Conservation (phyloP, 1,139 yeast genomes). For the Zygosaccharomyces sapae region DNA sequence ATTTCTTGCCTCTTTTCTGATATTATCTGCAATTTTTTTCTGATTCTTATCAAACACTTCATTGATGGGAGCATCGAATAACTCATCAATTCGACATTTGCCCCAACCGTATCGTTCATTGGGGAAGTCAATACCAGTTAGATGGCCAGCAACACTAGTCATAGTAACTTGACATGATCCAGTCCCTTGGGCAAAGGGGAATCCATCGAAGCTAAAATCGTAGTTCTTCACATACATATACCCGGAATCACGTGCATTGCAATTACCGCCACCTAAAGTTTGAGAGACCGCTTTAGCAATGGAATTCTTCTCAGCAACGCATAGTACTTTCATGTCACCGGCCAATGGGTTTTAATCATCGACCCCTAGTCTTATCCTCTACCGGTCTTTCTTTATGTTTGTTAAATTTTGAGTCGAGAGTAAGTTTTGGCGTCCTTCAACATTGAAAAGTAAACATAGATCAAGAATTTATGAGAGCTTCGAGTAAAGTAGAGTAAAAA, state of each 20-base stretch:
- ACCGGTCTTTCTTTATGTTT: neutral
- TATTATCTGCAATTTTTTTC: conserved; percentile 59
- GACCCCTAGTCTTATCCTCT: conserved; percentile 1
- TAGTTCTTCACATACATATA: conserved; percentile 74
- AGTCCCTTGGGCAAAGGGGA: conserved; percentile 43
- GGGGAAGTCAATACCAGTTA: conserved; percentile 63
- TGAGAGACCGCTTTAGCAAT: conserved; percentile 82
- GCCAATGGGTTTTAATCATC: neutral
- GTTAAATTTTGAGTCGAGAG: neutral
- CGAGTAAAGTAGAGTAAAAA: neutral
- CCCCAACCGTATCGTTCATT: conserved; percentile 57
- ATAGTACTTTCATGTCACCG: conserved; percentile 60
- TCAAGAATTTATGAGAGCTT: neutral
- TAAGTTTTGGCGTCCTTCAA: conserved; percentile 8
- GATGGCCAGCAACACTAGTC: conserved; percentile 90
- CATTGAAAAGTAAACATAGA: conserved; percentile 3
- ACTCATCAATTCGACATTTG: conserved; percentile 55
- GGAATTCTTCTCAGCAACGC: conserved; percentile 97
- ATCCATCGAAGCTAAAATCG: conserved; percentile 57
- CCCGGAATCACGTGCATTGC: conserved; percentile 45
- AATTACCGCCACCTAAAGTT: conserved; percentile 70
- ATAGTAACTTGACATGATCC: conserved; percentile 72
- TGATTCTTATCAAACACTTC: conserved; percentile 42
- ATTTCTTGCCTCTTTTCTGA: conserved; percentile 57
- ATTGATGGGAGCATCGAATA: conserved; percentile 65